Percentiles rank a stretch among this genome's conserved stretches.
Conservation (phyloP, 2,329 filamentous ascomycete species). For the Arthrobotrys pseudoclavata region DNA sequence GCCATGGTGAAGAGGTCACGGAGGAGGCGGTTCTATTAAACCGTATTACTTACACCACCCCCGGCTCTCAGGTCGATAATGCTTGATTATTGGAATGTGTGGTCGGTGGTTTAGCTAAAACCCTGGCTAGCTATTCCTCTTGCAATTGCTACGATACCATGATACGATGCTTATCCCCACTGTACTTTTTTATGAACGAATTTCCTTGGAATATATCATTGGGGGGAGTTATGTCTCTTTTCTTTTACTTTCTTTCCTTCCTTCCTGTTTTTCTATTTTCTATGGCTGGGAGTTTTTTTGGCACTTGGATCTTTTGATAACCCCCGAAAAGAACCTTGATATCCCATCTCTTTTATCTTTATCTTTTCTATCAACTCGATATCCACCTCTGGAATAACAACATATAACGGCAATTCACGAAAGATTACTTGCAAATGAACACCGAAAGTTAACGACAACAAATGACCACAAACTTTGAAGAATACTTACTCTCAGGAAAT, state of each 20-base stretch:
- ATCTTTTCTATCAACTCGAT: conserved; percentile 1
- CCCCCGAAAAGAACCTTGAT: conserved; percentile 4
- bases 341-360: conserved; percentile 1
- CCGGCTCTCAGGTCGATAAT: not conserved
- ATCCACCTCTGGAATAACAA: conserved; percentile 2
- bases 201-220: conserved; percentile 27
- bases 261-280: not conserved
- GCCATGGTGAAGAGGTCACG: conserved; percentile 52
- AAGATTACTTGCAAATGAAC: not conserved
- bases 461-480: not conserved
- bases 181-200: conserved; percentile 32
- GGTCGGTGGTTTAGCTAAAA: not conserved
- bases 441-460: not conserved
- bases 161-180: conserved; percentile 19
- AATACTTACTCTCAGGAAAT: too few relatives aligned
- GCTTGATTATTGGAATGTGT: not conserved
- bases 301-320: not conserved
- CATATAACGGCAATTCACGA: conserved; percentile 1
- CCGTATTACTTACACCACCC: not conserved
- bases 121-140: not conserved
- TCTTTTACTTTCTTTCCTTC: not conserved
- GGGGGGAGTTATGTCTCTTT: conserved; percentile 15
- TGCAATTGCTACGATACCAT: conserved; percentile 26
- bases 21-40: conserved; percentile 46
- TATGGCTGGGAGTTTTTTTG: not conserved